Conservation (phyloP, 192 early-diverging fungal genomes). For the Mortierella antarctica region DNA sequence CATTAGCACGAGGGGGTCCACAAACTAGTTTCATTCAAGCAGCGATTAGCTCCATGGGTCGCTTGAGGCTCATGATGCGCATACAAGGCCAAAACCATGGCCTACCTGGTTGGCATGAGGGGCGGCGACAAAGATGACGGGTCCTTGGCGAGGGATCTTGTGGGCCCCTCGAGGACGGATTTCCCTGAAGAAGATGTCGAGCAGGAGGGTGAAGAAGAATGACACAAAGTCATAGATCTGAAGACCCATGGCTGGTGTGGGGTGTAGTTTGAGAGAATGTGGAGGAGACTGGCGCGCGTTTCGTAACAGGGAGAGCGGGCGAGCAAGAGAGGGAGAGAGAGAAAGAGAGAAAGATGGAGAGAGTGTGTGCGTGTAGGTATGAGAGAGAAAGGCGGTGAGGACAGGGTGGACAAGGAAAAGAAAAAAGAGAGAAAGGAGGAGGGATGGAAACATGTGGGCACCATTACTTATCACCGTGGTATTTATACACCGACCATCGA, state of each 20-base stretch:
- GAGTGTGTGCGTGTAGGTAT: not conserved
- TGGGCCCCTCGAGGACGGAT: conserved; percentile 85
- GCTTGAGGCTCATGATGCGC: not conserved
- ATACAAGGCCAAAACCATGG: conserved; percentile 7
- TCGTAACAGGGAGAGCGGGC: not conserved
- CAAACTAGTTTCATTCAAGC: conserved; percentile 69
- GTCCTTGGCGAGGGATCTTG: conserved; percentile 85
- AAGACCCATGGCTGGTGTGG: conserved; percentile 45
- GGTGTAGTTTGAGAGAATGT: not conserved
- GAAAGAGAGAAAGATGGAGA: not conserved
- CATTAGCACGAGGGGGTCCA: conserved; percentile 93
- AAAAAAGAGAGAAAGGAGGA: not conserved
- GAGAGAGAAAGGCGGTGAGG: not conserved
- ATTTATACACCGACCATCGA: no score
- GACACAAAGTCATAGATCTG: conserved; percentile 76
- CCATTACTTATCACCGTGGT: no score
- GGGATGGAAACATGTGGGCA: not conserved
- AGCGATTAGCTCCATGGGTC: not conserved
- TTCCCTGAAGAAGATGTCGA: conserved; percentile 91
- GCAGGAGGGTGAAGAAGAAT: conserved; percentile 72
- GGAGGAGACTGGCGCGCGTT: not conserved
- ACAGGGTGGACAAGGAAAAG: not conserved
- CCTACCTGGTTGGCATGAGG: conserved; percentile 81
- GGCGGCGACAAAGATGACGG: conserved; percentile 93
- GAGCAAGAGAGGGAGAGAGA: not conserved